Conservation (phyloP, 2,329 filamentous ascomycete genomes). For the Colletotrichum echinochloae region DNA sequence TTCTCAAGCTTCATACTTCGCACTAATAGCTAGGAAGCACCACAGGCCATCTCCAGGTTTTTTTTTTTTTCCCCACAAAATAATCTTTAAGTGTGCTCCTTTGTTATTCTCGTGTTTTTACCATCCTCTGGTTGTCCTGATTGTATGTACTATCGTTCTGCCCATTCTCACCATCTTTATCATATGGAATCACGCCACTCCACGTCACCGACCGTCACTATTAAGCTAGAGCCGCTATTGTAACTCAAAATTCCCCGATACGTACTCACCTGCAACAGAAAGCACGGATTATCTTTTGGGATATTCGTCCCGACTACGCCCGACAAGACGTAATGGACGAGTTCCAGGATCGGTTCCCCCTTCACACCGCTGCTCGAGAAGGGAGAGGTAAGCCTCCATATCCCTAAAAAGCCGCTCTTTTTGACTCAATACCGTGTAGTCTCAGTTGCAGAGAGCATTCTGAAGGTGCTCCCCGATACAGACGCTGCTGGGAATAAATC, state of each 20-base stretch:
- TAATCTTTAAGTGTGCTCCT: neutral
- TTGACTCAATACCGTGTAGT: constrained; percentile 58
- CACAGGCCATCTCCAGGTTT: neutral
- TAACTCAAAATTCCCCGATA: neutral
- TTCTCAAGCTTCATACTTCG: neutral
- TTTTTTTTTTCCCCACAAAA: too few relatives aligned
- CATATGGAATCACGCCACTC: neutral
- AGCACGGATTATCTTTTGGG: neutral
- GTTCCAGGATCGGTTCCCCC: constrained; percentile 75
- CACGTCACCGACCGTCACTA: neutral
- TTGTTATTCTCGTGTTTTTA: neutral
- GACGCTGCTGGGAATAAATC: constrained; percentile 46
- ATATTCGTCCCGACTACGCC: too few relatives aligned
- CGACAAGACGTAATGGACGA: constrained; percentile 44
- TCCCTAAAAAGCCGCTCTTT: neutral
- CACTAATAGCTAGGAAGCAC: neutral
- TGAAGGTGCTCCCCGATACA: constrained; percentile 46
- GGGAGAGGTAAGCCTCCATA: constrained; percentile 75
- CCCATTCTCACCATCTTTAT: neutral
- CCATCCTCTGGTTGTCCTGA: neutral
- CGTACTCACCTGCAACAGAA: neutral
- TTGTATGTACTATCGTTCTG: too few relatives aligned
- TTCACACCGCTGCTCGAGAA: constrained; percentile 89
- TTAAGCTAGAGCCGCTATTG: too few relatives aligned
- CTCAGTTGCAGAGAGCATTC: constrained; percentile 73